Percentiles rank a stretch among this genome's conserved stretches.
phyloP scores from a whole-genome alignment of 805 yeast species.

The Yamadazyma scolyti region DNA sequence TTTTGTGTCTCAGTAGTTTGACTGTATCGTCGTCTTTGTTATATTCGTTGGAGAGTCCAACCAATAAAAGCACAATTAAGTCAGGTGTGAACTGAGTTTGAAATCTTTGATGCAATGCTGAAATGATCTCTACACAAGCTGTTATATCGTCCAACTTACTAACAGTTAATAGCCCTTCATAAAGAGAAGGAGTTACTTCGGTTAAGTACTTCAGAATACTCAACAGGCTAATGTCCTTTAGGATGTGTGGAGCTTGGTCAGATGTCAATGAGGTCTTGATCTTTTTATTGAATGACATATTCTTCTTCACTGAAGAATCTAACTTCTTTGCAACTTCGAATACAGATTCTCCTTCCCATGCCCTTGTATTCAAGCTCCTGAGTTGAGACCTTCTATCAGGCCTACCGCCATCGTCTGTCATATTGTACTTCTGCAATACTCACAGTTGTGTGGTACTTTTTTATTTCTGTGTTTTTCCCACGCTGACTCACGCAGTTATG shows the following conservation, averaged over 20 bases:
- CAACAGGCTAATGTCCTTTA: constrained; percentile 59
- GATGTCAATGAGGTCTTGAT: constrained; percentile 53
- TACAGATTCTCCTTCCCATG: constrained; percentile 49
- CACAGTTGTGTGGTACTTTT: too few species aligned
- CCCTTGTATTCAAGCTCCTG: constrained; percentile 39
- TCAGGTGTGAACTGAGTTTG: constrained; percentile 46
- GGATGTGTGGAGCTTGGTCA: constrained; percentile 43
- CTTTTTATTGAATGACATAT: constrained; percentile 74
- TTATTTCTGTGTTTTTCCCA: too few species aligned
- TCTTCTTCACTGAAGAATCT: constrained; percentile 79
- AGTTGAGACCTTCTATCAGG: not conserved
- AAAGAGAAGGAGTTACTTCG: constrained; percentile 60
- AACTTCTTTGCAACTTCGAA: constrained; percentile 27
- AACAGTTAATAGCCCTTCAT: constrained; percentile 57
- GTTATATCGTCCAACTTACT: constrained; percentile 53
- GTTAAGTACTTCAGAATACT: constrained; percentile 72
- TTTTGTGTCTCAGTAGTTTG: constrained; percentile 37
- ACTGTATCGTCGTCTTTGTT: constrained; percentile 45
- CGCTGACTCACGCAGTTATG: too few species aligned
- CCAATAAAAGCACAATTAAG: constrained; percentile 39
- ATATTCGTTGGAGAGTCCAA: constrained; percentile 19
- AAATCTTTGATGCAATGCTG: constrained; percentile 78
- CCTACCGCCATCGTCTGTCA: too few species aligned
- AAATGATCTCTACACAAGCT: constrained; percentile 64
- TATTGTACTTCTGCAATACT: too few species aligned